These are phyloP conservation scores for Sporobolomyces phaffii DNA, from an alignment of 768 basidiomycete species.

Conservation along the genomic window DNA sequence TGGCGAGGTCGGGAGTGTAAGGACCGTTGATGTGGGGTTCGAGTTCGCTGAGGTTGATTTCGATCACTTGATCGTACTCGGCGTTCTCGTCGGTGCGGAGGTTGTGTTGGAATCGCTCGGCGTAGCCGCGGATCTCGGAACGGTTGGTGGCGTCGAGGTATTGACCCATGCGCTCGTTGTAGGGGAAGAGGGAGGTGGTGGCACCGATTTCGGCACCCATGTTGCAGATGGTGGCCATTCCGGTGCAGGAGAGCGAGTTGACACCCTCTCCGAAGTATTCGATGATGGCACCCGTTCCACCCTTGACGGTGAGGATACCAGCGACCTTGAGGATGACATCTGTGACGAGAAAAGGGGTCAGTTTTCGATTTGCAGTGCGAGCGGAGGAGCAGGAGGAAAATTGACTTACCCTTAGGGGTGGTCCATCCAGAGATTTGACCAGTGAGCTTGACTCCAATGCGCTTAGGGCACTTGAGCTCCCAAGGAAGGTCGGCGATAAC, in stretches of 20 bases:
- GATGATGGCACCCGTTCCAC: conserved; percentile 89
- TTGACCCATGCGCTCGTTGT: conserved; percentile 77
- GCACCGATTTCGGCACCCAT: conserved; percentile 99
- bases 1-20: conserved; percentile 93
- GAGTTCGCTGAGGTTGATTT: conserved; percentile 53
- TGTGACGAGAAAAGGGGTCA: conserved; percentile 42
- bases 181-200: conserved; percentile 97
- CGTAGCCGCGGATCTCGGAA: conserved; percentile 73
- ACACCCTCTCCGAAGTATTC: conserved; percentile 98
- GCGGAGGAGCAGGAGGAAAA: not conserved
- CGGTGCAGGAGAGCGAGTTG: conserved; percentile 81
- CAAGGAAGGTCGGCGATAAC: conserved; percentile 97
- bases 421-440: conserved; percentile 85
- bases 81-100: conserved; percentile 75
- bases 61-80: conserved; percentile 90
- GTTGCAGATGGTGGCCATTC: conserved; percentile 88
- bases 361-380: conserved; percentile 56
- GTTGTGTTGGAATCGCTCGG: conserved; percentile 78
- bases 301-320: conserved; percentile 86
- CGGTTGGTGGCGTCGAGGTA: conserved; percentile 89
- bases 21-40: conserved; percentile 65
- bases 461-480: conserved; percentile 66
- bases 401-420: conserved; percentile 73
- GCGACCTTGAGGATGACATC: conserved; percentile 92
- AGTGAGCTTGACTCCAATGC: conserved; percentile 74